phyloP scores from a whole-genome alignment of 1,139 yeast species.

The Suhomyces chickasaworum region DNA sequence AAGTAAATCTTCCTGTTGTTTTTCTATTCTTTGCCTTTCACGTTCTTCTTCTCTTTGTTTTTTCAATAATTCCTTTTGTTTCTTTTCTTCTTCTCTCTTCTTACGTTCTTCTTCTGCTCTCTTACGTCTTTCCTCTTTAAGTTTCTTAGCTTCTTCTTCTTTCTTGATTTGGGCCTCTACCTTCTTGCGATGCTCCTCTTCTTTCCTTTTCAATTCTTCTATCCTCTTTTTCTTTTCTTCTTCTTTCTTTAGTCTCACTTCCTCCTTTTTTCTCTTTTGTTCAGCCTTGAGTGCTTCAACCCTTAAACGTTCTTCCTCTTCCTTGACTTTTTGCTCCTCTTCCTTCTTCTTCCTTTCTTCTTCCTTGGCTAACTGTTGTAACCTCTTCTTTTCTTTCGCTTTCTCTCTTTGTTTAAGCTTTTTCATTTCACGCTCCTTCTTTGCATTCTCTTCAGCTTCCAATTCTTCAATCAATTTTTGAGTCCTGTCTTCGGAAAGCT shows the following conservation, averaged over 20 bases:
- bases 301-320: constrained; percentile 35
- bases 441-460: constrained; percentile 72
- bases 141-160: constrained; percentile 45
- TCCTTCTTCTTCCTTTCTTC: constrained; percentile 67
- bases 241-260: constrained; percentile 50
- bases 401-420: constrained; percentile 73
- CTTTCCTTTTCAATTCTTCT: constrained; percentile 45
- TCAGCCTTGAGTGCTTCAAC: constrained; percentile 47
- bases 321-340: constrained; percentile 49
- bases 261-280: constrained; percentile 50
- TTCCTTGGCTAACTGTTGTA: constrained; percentile 71
- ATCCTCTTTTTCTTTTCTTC: constrained; percentile 53
- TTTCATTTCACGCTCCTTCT: constrained; percentile 71
- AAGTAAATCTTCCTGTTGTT: constrained; percentile 32
- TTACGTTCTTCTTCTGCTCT: constrained; percentile 45
- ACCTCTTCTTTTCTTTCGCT: constrained; percentile 74
- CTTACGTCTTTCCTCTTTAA: constrained; percentile 48
- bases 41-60: constrained; percentile 45
- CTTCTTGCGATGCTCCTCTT: constrained; percentile 46
- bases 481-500: constrained; percentile 73
- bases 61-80: constrained; percentile 42
- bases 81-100: constrained; percentile 50
- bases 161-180: constrained; percentile 53
- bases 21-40: constrained; percentile 21
- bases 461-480: constrained; percentile 73